Evolutionary conservation across 768 basidiomycete genomes (phyloP), one percentile per base, ranked within the genome.

Genomic region (Tremella yokohamensis): DNA sequence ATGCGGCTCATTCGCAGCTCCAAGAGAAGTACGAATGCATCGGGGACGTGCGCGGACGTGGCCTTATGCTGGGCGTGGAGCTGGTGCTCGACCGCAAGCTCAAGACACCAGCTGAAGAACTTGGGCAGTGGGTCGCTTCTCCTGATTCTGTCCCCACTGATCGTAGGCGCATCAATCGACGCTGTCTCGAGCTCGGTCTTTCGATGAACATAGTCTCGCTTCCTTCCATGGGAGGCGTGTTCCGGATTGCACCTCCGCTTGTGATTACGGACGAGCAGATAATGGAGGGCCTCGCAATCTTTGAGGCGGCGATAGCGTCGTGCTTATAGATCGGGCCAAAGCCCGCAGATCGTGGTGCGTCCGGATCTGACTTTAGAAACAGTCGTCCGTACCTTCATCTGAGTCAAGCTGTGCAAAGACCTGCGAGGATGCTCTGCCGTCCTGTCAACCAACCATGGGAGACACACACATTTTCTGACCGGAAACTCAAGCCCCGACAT

Each of bases 181-280:
- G 49, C n/a, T 40, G 42, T 6, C 50, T 66, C 49, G 56, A 66
- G 26, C 56, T 57, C 25, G 65, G 65, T 7, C 47, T 66, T 7
- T 49, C 44, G 13, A 49, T 40, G 22, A 66, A 66, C 44, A 40
- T 66, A 15, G 65, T 66, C 37, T 54, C 50, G n/a, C 62, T 66
- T 22, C 34, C 49, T 34, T 49, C 51, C 37, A 52, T 66, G 49
- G 62, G 56, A 8, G 65, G 65, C 12, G 51, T 51, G 15, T 58
- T 66, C 56, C 55, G 65, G n/a, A 63, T 66, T 34, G 65, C 57
- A 4, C 65, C 65, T 4, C 65, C 62, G 4, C 25, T 66, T 11
- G 63, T 54, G 0, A 56, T 66, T 18, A 58, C 52, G 34, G 48
- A 55, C 12, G 58, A 29, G 11, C 62, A 66, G 45, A 53, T 61